These are phyloP conservation scores for Tetragonia tetragonoides DNA, from an alignment of 148 eudicot species.

Conservation along the genomic window DNA sequence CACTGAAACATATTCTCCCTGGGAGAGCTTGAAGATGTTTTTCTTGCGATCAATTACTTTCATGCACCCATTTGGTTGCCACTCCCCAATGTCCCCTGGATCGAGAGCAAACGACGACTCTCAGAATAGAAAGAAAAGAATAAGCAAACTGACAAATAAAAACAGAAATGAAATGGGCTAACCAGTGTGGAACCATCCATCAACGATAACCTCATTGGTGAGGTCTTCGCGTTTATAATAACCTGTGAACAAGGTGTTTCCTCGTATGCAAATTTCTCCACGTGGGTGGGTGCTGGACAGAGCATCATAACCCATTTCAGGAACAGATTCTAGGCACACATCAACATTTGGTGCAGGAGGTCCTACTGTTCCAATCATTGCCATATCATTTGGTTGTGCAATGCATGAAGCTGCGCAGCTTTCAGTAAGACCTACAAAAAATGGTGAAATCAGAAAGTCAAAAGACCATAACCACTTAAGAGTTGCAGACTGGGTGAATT, in stretches of 20 bases:
- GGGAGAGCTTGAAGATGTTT: constrained; percentile 97
- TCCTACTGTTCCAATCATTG: constrained; percentile 91
- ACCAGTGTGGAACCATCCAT: constrained; percentile 99
- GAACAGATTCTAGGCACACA: constrained; percentile 83
- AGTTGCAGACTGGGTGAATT: not conserved
- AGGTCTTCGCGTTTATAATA: constrained; percentile 86
- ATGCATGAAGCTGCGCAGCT: constrained; percentile 89
- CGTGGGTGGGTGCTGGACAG: constrained; percentile 60
- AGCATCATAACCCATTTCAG: constrained; percentile 95
- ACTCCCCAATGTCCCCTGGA: constrained; percentile 93
- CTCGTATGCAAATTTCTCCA: constrained; percentile 83
- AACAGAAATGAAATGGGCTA: constrained; percentile 1
- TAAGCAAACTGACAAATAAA: not conserved
- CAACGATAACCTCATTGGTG: constrained; percentile 63
- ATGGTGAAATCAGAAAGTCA: too few species aligned
- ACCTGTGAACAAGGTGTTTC: constrained; percentile 71
- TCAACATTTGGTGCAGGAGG: constrained; percentile 84
- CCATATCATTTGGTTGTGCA: constrained; percentile 58
- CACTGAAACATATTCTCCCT: constrained; percentile 93
- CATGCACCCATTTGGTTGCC: constrained; percentile 93
- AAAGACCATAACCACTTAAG: not conserved
- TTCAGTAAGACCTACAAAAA: constrained; percentile 72
- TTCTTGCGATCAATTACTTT: constrained; percentile 95
- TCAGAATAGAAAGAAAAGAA: not conserved
- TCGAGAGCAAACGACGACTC: constrained; percentile 1